phyloP scores from a whole-genome alignment of 345 rosid genomes.

The Durio zibethinus region DNA sequence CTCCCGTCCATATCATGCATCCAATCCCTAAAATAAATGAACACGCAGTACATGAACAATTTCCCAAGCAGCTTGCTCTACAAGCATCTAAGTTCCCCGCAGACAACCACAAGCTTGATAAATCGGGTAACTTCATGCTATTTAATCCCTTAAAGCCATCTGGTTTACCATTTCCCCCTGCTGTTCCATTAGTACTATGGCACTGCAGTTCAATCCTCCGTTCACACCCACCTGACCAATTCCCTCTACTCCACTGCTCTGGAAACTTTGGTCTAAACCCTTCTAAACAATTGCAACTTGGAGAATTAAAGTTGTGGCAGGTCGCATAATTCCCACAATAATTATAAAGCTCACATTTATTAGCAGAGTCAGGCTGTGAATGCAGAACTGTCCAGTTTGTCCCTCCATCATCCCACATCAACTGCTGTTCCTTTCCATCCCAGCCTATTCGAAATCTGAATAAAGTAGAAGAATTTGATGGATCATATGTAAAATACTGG shows the following conservation, averaged over 20 bases:
- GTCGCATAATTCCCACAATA: slow-evolving; percentile 66
- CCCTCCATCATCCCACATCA: slow-evolving; percentile 40
- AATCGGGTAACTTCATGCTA: slow-evolving; percentile 48
- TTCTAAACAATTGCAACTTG: slow-evolving; percentile 50
- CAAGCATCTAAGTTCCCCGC: slow-evolving; percentile 35
- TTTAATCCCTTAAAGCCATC: slow-evolving; percentile 41
- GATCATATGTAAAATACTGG: slow-evolving; percentile 53
- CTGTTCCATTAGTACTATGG: slow-evolving; percentile 28
- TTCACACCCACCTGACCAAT: slow-evolving; percentile 57
- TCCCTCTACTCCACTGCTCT: slow-evolving; percentile 35
- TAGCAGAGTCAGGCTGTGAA: slow-evolving; percentile 47
- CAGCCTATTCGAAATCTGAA: slow-evolving; percentile 45
- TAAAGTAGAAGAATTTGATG: slow-evolving; percentile 28
- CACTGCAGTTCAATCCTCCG: slow-evolving; percentile 42
- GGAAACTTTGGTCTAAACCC: slow-evolving; percentile 41
- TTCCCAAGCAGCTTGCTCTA: slow-evolving; percentile 30
- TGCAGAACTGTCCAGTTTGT: slow-evolving; percentile 48
- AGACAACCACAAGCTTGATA: slow-evolving; percentile 20
- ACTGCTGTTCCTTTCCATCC: slow-evolving; percentile 56
- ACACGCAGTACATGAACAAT: slow-evolving; percentile 68
- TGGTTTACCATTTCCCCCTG: slow-evolving; percentile 27
- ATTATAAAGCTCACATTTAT: slow-evolving; percentile 64
- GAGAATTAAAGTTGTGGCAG: slow-evolving; percentile 30
- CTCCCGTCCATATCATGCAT: slow-evolving; percentile 57
- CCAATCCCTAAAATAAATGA: slow-evolving; percentile 38